Conservation (phyloP, 768 basidiomycete species). For the Tricholoma sp. region DNA sequence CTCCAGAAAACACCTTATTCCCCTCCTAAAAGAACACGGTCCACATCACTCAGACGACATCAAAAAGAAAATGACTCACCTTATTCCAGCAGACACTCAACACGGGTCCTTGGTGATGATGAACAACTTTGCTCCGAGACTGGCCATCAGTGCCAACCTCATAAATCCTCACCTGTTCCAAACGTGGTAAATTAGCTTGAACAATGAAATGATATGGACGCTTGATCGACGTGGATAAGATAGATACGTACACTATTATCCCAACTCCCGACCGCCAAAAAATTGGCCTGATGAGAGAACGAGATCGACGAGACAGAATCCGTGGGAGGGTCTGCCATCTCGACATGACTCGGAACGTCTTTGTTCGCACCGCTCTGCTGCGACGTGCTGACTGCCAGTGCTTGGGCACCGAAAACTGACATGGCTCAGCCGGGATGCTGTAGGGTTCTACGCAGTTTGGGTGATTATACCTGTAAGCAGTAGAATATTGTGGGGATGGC, state of each 20-base stretch:
- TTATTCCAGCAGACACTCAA: conserved; percentile 89
- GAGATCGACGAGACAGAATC: conserved; percentile 83
- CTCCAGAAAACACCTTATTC: conserved; percentile 84
- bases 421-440: neutral
- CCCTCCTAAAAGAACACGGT: conserved; percentile 56
- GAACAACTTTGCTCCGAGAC: conserved; percentile 86
- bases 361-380: neutral
- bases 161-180: conserved; percentile 78
- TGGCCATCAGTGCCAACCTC: conserved; percentile 78
- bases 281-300: conserved; percentile 79
- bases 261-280: conserved; percentile 91
- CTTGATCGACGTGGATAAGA: neutral
- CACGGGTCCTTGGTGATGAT: conserved; percentile 85
- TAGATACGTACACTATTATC: conserved; percentile 70
- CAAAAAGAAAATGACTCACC: conserved; percentile 35
- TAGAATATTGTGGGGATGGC: neutral
- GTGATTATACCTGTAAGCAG: neutral
- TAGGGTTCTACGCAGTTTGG: neutral
- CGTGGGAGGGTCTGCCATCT: conserved; percentile 69
- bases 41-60: conserved; percentile 1
- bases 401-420: neutral
- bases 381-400: neutral
- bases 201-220: conserved; percentile 2
- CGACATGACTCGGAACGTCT: conserved; percentile 46
- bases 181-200: conserved; percentile 6